Percentiles rank a stretch among this genome's conserved stretches.
These are phyloP conservation scores for Blastobotrys americana DNA, from an alignment of 805 yeast species.

Conservation along the genomic window DNA sequence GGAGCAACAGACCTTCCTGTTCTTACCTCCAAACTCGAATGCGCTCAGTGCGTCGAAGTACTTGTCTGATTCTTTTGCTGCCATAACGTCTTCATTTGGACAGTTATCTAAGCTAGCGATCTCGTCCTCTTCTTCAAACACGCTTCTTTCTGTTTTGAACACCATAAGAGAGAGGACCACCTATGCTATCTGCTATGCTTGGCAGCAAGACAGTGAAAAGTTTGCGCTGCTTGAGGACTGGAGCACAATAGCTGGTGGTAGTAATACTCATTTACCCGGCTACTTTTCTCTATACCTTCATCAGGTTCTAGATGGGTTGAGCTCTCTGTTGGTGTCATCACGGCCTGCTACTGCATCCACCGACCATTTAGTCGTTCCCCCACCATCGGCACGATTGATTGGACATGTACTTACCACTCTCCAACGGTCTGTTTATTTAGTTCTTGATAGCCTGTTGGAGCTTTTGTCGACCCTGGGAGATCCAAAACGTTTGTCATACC, in stretches of 20 bases:
- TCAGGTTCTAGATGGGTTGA: slow-evolving; percentile 30
- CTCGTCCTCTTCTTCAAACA: slow-evolving; percentile 34
- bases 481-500: slow-evolving; percentile 5
- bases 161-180: slow-evolving; percentile 39
- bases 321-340: slow-evolving; percentile 9
- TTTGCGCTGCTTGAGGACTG: slow-evolving; percentile 38
- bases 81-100: slow-evolving; percentile 37
- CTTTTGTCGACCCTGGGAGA: slow-evolving; percentile 20
- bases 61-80: slow-evolving; percentile 40
- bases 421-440: slow-evolving; percentile 29
- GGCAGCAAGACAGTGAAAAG: slow-evolving; percentile 43
- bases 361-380: slow-evolving; percentile 22
- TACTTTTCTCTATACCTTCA: slow-evolving; percentile 36
- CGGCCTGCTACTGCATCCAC: slow-evolving; percentile 4
- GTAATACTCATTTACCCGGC: slow-evolving; percentile 35
- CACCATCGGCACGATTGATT: slow-evolving; percentile 31
- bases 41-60: slow-evolving; percentile 52
- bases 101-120: slow-evolving; percentile 40
- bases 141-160: slow-evolving; percentile 33
- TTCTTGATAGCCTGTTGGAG: slow-evolving; percentile 28
- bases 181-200: slow-evolving; percentile 42
- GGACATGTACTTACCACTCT: slow-evolving; percentile 32
- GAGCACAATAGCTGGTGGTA: slow-evolving; percentile 25
- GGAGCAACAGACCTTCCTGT: slow-evolving; percentile 37
- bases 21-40: slow-evolving; percentile 59